Base-by-base conservation (phyloP, 192 early-diverging fungal genomes). In the Backusella morwellensis region DNA sequence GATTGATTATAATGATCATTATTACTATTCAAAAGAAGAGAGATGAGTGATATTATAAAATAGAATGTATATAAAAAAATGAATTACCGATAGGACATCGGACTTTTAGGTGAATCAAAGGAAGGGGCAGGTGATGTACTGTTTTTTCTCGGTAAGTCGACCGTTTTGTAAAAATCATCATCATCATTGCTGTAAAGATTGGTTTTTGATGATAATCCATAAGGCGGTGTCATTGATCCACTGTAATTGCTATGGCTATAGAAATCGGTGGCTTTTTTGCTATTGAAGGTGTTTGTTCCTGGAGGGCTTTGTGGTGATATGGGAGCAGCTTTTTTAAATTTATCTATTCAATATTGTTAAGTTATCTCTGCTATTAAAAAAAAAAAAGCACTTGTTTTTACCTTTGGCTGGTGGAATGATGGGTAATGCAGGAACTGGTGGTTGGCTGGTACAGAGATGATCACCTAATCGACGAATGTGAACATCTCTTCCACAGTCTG, bases 401-500 rank as follows among this genome's bases (percentile, higher is more conserved):
- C 70, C 70, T 72, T 72, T 72, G 7, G 42, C 26, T 17, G 70
- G 36, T 23, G 80, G 72, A 68, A 77, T 35, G 32, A 75, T 78
- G 35, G 76, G 80, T 17, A 82, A 35, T 36, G 76, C 19, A 66
- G 88, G 88, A 50, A 90, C 83, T 12, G 85, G 80, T 7, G 87
- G 87, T 36, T 81, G 82, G 54, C 78, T 83, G 7, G 85, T 76
- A 67, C 89, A 90, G 17, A 88, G 71, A 79, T 90, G 89, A 68
- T 86, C 83, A 19, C 85, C 86, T 11, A 90, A 71, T 19, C 70
- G 69, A 32, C 85, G 79, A 50, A 90, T 85, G 67, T 87, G 87
- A 54, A 90, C 84, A 72, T 87, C 82, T 66, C 81, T 68, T 23
- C 87, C 88, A 85, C 88, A 90, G 78, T 88, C 86, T 42, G 86